phyloP scores from a whole-genome alignment of 106 monocot genomes.

The Dendrobium nobile region DNA sequence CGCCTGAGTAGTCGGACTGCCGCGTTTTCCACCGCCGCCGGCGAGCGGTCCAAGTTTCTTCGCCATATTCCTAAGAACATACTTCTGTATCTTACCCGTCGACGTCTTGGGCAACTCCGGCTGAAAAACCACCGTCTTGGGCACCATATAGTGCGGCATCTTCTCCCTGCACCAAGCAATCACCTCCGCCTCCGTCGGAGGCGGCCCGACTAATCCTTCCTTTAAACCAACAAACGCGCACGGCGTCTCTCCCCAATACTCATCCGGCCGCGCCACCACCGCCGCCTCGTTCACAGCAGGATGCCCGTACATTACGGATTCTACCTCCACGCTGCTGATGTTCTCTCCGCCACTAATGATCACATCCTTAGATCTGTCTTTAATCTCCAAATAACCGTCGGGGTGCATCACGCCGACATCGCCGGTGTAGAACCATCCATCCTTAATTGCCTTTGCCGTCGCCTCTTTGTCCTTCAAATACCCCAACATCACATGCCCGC shows the following conservation, averaged over 20 bases:
- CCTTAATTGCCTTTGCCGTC: background rate
- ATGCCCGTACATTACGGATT: conserved; percentile 25
- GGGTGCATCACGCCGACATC: conserved; percentile 31
- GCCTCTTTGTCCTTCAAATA: conserved; percentile 7
- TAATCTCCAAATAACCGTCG: conserved; percentile 31
- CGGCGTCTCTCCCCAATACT: conserved; percentile 39
- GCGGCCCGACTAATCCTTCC: background rate
- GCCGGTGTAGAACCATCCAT: conserved; percentile 29
- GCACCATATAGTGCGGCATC: conserved; percentile 60
- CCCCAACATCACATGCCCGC: conserved; percentile 1
- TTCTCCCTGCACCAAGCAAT: conserved; percentile 42
- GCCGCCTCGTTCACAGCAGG: conserved; percentile 24
- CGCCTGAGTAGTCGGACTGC: background rate
- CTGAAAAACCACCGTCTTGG: conserved; percentile 50
- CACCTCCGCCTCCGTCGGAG: conserved; percentile 29
- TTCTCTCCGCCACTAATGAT: conserved; percentile 37
- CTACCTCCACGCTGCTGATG: conserved; percentile 50
- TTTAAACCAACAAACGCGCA: conserved; percentile 49
- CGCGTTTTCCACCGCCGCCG: background rate
- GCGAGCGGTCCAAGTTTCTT: conserved; percentile 19
- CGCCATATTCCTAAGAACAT: conserved; percentile 26
- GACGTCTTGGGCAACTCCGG: conserved; percentile 59
- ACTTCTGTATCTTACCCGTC: conserved; percentile 64
- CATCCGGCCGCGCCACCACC: conserved; percentile 24
- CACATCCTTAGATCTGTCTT: conserved; percentile 27